phyloP scores from a whole-genome alignment of 1,284 basidiomycete genomes.

The Ustilago loliicola region DNA sequence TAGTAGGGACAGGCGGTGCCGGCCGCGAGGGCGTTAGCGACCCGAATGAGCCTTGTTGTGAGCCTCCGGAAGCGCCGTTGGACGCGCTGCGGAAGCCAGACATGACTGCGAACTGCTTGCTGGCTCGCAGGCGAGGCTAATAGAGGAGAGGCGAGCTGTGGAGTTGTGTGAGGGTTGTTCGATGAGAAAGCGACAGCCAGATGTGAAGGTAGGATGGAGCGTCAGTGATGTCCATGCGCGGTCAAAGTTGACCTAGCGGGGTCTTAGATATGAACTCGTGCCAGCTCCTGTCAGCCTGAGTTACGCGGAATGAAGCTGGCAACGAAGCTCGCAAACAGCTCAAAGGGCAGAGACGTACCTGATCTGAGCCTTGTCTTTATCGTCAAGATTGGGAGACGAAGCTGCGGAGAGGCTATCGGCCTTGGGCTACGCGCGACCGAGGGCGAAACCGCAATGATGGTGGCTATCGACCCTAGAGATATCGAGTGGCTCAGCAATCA shows the following conservation, averaged over 20 bases:
- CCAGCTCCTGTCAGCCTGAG: background rate
- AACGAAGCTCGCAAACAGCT: background rate
- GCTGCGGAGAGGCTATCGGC: background rate
- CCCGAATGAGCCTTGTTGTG: conserved; percentile 41
- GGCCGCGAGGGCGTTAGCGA: conserved; percentile 63
- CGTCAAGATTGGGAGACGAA: background rate
- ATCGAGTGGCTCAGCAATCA: background rate
- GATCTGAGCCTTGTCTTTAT: background rate
- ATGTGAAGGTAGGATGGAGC: background rate
- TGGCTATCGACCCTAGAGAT: too few relatives aligned
- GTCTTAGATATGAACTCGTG: background rate
- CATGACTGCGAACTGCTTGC: conserved; percentile 24
- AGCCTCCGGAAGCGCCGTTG: conserved; percentile 22
- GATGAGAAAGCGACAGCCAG: background rate
- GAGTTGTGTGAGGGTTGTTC: background rate
- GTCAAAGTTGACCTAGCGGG: too few relatives aligned
- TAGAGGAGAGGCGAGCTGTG: background rate
- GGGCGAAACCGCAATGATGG: too few relatives aligned
- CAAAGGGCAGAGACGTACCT: conserved; percentile 1
- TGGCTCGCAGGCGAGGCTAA: background rate
- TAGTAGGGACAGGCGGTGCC: conserved; percentile 60
- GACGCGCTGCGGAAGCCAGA: conserved; percentile 46
- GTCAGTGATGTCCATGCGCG: background rate
- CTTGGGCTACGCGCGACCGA: background rate
- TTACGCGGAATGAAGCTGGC: background rate